Conservation (phyloP, 1,139 yeast species). For the Pichia inconspicua region DNA sequence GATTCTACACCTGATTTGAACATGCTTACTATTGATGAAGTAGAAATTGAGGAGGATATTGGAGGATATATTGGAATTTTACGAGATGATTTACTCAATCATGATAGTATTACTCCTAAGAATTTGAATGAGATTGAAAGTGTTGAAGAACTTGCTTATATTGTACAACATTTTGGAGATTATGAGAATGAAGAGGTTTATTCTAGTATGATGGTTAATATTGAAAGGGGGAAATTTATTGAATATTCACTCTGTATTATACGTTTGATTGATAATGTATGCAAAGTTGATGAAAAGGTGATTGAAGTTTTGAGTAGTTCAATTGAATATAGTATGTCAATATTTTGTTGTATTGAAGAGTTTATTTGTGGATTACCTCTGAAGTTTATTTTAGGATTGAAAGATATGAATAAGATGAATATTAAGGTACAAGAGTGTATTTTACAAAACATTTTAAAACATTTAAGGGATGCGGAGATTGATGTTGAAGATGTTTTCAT, state of each 20-base stretch:
- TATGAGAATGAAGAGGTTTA: neutral
- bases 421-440: slow-evolving; percentile 12
- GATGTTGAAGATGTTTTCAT: slow-evolving; percentile 20
- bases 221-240: neutral
- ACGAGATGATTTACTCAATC: slow-evolving; percentile 1
- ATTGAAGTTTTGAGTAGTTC: neutral
- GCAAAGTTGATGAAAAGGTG: neutral
- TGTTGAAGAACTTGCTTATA: neutral
- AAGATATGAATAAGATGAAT: neutral
- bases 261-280: neutral
- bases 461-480: slow-evolving; percentile 8
- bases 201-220: neutral
- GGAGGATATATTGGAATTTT: slow-evolving; percentile 8
- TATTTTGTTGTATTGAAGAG: neutral
- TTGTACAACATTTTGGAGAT: neutral
- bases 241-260: neutral
- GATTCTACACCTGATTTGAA: slow-evolving; percentile 25
- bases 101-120: neutral
- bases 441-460: slow-evolving; percentile 12
- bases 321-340: neutral
- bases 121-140: neutral
- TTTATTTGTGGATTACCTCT: neutral
- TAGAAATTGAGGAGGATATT: neutral
- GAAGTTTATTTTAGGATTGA: neutral
- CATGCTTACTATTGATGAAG: slow-evolving; percentile 15